phyloP scores from a whole-genome alignment of 345 rosid genomes.

The Hevea brasiliensis region DNA sequence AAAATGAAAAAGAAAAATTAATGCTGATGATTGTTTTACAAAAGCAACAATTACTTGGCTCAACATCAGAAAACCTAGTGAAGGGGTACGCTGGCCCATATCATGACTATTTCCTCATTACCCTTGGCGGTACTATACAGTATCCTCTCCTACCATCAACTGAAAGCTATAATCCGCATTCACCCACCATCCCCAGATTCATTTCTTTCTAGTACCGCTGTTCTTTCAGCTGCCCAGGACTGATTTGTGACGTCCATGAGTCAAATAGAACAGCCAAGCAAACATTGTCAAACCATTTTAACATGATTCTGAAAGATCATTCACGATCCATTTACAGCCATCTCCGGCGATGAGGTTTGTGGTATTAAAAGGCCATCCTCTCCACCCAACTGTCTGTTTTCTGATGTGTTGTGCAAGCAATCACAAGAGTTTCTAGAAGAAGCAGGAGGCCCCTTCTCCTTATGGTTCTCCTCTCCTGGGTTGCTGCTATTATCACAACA shows the following conservation, averaged over 20 bases:
- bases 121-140: slow-evolving; percentile 34
- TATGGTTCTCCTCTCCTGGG: slow-evolving; percentile 49
- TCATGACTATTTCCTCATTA: slow-evolving; percentile 19
- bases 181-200: slow-evolving; percentile 7
- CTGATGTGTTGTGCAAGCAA: slow-evolving; percentile 44
- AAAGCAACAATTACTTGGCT: slow-evolving; percentile 27
- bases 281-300: slow-evolving; percentile 15
- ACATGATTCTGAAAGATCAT: slow-evolving; percentile 10
- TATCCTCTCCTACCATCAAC: slow-evolving; percentile 15
- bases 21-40: slow-evolving; percentile 33
- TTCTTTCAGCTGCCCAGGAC: slow-evolving; percentile 19
- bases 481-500: slow-evolving; percentile 31
- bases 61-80: slow-evolving; percentile 26
- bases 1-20: slow-evolving; percentile 9
- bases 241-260: slow-evolving; percentile 20
- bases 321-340: slow-evolving; percentile 94
- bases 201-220: neutral
- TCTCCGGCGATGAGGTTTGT: slow-evolving; percentile 76
- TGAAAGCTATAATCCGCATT: neutral
- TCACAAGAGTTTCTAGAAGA: slow-evolving; percentile 56
- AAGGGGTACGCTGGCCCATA: slow-evolving; percentile 7
- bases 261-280: slow-evolving; percentile 21
- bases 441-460: slow-evolving; percentile 50
- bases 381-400: slow-evolving; percentile 52
- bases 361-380: slow-evolving; percentile 66